Evolutionary conservation across 2,329 filamentous ascomycete species (phyloP).

Genomic region (Fusarium illudens): DNA sequence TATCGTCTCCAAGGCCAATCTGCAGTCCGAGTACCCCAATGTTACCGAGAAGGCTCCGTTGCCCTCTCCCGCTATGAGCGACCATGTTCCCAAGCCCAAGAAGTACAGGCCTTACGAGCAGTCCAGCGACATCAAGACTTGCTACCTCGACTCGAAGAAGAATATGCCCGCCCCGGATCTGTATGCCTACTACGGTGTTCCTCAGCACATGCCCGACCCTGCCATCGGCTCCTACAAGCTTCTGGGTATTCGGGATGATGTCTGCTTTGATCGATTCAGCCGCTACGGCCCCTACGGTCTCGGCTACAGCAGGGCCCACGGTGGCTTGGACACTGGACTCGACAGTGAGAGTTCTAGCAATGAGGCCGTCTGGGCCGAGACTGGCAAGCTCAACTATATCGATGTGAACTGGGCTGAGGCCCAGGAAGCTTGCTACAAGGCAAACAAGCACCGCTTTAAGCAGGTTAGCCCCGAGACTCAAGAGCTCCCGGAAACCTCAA

Average conservation of each 20-base stretch:
- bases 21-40: conserved; percentile 78
- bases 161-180: conserved; percentile 67
- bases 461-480: conserved; percentile 51
- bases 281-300: conserved; percentile 85
- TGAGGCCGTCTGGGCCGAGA: conserved; percentile 64
- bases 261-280: conserved; percentile 90
- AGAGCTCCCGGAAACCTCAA: conserved; percentile 41
- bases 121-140: conserved; percentile 64
- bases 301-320: conserved; percentile 78
- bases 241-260: conserved; percentile 76
- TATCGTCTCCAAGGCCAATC: conserved; percentile 69
- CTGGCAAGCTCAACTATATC: conserved; percentile 65
- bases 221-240: conserved; percentile 79
- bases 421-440: conserved; percentile 62
- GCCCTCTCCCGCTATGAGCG: conserved; percentile 46
- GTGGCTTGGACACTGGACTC: conserved; percentile 75
- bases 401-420: conserved; percentile 63
- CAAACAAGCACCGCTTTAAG: conserved; percentile 70
- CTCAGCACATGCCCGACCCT: conserved; percentile 79
- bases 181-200: conserved; percentile 74
- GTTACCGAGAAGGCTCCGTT: conserved; percentile 45
- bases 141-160: conserved; percentile 69
- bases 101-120: conserved; percentile 75
- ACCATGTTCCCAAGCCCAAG: conserved; percentile 54
- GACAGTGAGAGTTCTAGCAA: conserved; percentile 76